phyloP scores from a whole-genome alignment of 495 filamentous ascomycete species.

The Penicillium silybi region DNA sequence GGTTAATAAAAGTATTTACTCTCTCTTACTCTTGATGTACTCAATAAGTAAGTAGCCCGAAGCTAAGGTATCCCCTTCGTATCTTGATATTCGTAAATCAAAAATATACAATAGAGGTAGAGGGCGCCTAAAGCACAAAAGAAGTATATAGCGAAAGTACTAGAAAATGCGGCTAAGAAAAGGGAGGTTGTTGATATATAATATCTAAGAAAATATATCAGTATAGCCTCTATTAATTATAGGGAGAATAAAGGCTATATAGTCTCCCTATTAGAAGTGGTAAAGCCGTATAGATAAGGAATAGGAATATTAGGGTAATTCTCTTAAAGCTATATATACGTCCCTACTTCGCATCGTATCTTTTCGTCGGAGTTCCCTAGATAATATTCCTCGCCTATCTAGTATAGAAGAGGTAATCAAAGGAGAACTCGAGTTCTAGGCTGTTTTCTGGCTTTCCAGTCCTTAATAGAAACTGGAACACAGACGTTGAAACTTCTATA shows the following conservation, averaged over 20 bases:
- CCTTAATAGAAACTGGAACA: constrained; percentile 24
- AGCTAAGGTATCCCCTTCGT: constrained; percentile 1
- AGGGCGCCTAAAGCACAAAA: constrained; percentile 20
- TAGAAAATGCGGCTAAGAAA: constrained; percentile 19
- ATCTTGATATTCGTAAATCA: constrained; percentile 1
- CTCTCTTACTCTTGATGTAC: constrained; percentile 21
- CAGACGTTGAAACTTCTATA: constrained; percentile 34
- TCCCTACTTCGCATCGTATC: constrained; percentile 29
- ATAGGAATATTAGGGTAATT: constrained; percentile 14
- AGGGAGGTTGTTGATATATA: constrained; percentile 23
- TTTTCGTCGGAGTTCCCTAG: constrained; percentile 35
- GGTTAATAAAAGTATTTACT: constrained; percentile 31
- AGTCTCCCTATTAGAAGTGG: constrained; percentile 24
- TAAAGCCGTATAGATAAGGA: constrained; percentile 35
- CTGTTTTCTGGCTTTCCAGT: neutral
- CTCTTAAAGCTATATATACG: constrained; percentile 22
- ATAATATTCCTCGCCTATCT: constrained; percentile 23
- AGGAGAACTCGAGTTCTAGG: constrained; percentile 23
- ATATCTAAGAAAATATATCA: constrained; percentile 22
- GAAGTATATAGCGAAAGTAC: constrained; percentile 16
- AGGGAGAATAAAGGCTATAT: constrained; percentile 3
- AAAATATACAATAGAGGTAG: constrained; percentile 21
- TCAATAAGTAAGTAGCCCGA: constrained; percentile 34
- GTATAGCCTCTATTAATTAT: neutral
- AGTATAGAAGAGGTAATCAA: constrained; percentile 32